Conservation (phyloP, 2,329 filamentous ascomycete genomes). For the Fusarium dlaminii region DNA sequence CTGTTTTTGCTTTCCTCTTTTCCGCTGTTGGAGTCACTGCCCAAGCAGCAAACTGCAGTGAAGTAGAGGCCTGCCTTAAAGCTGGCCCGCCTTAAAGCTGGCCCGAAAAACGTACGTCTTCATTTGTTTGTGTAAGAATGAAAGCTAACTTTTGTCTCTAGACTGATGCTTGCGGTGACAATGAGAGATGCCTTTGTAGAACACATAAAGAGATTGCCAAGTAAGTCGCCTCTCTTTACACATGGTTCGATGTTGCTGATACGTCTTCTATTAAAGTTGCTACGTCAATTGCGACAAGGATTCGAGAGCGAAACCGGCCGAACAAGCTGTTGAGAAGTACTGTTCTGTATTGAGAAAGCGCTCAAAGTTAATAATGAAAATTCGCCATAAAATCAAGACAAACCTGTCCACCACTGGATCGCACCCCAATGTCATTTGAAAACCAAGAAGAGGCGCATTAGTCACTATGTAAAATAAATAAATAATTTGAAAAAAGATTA, state of each 20-base stretch:
- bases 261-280: neutral
- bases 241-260: neutral
- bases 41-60: conserved; percentile 5
- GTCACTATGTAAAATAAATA: fast-evolving
- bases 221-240: neutral
- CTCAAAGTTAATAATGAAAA: fast-evolving
- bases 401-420: fast-evolving
- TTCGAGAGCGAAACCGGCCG: neutral
- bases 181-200: conserved; percentile 13
- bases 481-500: fast-evolving
- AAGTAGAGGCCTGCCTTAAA: conserved; percentile 5
- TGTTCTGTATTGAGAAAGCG: conserved; percentile 1
- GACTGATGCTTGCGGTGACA: conserved; percentile 1
- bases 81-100: conserved; percentile 17
- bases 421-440: fast-evolving
- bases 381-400: fast-evolving
- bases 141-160: neutral
- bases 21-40: neutral
- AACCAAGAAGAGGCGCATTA: fast-evolving
- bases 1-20: neutral
- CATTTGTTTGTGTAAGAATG: fast-evolving
- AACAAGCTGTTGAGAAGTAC: conserved; percentile 6
- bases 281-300: conserved; percentile 5
- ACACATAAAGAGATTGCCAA: conserved; percentile 18
- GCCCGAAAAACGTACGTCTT: neutral